Evolutionary conservation across 495 filamentous ascomycete species (phyloP).

Genomic region (Penicillium cosmopolitanum): DNA sequence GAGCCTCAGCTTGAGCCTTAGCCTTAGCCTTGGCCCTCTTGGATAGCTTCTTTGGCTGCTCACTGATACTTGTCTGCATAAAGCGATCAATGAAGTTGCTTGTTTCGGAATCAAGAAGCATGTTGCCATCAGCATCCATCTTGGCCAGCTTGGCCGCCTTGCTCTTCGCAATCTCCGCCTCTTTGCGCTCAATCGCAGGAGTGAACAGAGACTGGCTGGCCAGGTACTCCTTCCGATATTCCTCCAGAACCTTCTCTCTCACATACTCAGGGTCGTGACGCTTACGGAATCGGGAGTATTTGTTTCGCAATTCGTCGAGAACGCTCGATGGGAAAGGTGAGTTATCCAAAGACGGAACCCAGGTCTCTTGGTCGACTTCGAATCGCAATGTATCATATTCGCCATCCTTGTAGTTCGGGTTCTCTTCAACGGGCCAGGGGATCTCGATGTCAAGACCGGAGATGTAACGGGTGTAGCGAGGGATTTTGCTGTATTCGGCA

Average conservation of each 20-base stretch:
- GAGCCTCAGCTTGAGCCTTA: conserved; percentile 1
- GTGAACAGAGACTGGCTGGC: conserved; percentile 53
- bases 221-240: conserved; percentile 62
- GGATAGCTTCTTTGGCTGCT: conserved; percentile 11
- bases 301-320: conserved; percentile 86
- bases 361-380: conserved; percentile 75
- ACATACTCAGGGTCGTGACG: conserved; percentile 69
- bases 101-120: conserved; percentile 38
- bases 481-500: conserved; percentile 36
- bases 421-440: conserved; percentile 68
- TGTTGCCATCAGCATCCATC: conserved; percentile 41
- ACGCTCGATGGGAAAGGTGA: conserved; percentile 79
- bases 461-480: conserved; percentile 48
- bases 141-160: conserved; percentile 28
- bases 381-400: conserved; percentile 71
- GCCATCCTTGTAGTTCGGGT: conserved; percentile 50
- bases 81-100: conserved; percentile 41
- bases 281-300: conserved; percentile 80
- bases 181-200: conserved; percentile 39
- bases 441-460: conserved; percentile 58
- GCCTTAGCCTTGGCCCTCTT: conserved; percentile 15
- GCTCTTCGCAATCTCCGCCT: conserved; percentile 27
- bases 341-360: conserved; percentile 69
- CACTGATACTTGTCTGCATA: conserved; percentile 28
- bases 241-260: conserved; percentile 57